Base-by-base conservation (phyloP, 192 early-diverging fungal species). In the Chytriomyces confervae region DNA sequence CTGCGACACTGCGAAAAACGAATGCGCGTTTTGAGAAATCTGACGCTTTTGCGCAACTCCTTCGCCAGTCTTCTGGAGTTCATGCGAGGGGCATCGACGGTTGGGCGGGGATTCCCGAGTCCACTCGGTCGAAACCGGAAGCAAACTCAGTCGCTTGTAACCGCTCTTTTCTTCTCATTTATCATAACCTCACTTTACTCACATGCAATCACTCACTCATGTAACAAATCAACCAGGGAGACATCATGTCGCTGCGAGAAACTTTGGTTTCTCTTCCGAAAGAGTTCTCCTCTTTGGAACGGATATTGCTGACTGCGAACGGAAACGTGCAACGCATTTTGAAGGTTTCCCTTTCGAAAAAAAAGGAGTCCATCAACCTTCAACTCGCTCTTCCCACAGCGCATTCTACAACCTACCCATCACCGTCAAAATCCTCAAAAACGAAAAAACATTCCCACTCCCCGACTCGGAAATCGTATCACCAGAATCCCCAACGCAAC, bases 311-410 rank as follows among this genome's bases (percentile, higher is more conserved):
- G 60, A 89, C 86, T 18, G 86, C 86, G 11, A 88, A 89, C 50
- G 87, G 87, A 45, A 89, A 89, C 71, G 77, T 89, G 5, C 87
- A 89, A 61, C 75, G 87, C 7, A 87, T 89, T 5, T 61, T 88
- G 68, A n/a, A 83, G 82, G 85, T 83, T 44, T 13, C n/a, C n/a
- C n/a, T n/a, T n/a, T n/a, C n/a, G n/a, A 27, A 27, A 4, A 20
- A 57, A n/a, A n/a, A n/a, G n/a, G n/a, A n/a, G n/a, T n/a, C n/a
- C n/a, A n/a, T n/a, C n/a, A n/a, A n/a, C n/a, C n/a, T n/a, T n/a
- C n/a, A 45, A 27, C 24, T 66, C 16, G 18, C 20, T 11, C 10
- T 27, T 29, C 13, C 13, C 3, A 18, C 61, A 83, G 83, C 67
- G 78, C 86, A n/a, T 89, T 83, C 76, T 82, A 84, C 80, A 89